phyloP scores from a whole-genome alignment of 1,284 basidiomycete species.

The Melampsora americana region DNA sequence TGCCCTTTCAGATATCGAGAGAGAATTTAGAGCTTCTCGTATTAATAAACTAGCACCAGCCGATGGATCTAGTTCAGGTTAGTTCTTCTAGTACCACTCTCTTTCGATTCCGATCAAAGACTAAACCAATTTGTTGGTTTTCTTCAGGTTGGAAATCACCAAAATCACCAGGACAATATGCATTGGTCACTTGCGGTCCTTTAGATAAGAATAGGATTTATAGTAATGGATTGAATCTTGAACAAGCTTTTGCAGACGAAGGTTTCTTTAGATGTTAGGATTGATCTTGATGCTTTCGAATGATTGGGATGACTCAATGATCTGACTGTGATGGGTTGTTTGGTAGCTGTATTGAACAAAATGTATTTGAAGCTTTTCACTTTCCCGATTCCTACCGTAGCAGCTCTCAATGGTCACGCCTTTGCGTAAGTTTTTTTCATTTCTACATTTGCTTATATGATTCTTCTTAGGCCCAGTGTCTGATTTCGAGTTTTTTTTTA shows the following conservation, averaged over 20 bases:
- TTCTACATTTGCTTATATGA: neutral
- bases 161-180: constrained; percentile 42
- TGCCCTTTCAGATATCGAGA: constrained; percentile 32
- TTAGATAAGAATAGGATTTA: constrained; percentile 42
- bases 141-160: constrained; percentile 36
- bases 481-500: neutral
- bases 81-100: neutral
- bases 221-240: constrained; percentile 43
- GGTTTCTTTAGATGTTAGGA: constrained; percentile 37
- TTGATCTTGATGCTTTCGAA: neutral
- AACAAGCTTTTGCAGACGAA: constrained; percentile 32
- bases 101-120: neutral
- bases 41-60: constrained; percentile 3
- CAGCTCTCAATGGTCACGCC: constrained; percentile 51
- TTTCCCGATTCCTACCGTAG: constrained; percentile 50
- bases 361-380: constrained; percentile 46
- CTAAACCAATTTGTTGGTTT: neutral
- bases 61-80: constrained; percentile 1
- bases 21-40: constrained; percentile 37
- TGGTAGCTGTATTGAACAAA: constrained; percentile 37
- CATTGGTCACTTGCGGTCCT: constrained; percentile 44
- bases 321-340: neutral
- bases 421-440: constrained; percentile 46
- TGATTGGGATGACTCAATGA: neutral
- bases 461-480: neutral